phyloP scores from a whole-genome alignment of 495 filamentous ascomycete genomes.

The Hypoxylon fragiforme region DNA sequence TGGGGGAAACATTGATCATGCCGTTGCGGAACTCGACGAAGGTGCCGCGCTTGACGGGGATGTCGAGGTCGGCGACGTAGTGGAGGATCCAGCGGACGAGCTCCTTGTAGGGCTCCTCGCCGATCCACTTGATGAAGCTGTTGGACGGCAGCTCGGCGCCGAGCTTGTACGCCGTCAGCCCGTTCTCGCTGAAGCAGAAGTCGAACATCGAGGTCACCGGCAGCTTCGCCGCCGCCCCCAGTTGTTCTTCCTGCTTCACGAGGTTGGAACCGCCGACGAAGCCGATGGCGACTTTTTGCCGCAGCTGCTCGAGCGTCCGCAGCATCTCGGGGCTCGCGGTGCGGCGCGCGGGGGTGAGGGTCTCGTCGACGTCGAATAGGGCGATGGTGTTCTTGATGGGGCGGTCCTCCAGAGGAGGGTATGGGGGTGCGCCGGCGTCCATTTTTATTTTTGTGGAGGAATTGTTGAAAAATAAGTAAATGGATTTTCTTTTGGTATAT shows the following conservation, averaged over 20 bases:
- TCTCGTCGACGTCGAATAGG: constrained; percentile 93
- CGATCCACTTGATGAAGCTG: constrained; percentile 90
- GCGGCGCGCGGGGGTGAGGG: constrained; percentile 75
- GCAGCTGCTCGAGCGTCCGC: constrained; percentile 71
- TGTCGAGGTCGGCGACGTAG: constrained; percentile 86
- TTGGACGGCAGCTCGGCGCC: constrained; percentile 71
- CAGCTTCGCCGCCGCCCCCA: constrained; percentile 62
- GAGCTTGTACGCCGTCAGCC: constrained; percentile 84
- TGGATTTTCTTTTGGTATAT: not conserved
- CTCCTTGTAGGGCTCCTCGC: constrained; percentile 89
- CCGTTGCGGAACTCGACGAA: constrained; percentile 97
- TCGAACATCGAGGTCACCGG: constrained; percentile 84
- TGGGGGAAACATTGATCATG: constrained; percentile 93
- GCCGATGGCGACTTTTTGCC: constrained; percentile 88
- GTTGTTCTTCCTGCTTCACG: constrained; percentile 92
- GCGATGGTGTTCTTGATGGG: constrained; percentile 86
- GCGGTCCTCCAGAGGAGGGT: constrained; percentile 77
- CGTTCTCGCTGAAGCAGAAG: constrained; percentile 96
- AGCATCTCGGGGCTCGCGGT: constrained; percentile 80
- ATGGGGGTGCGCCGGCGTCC: constrained; percentile 42
- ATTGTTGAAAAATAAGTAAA: not conserved
- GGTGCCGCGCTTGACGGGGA: constrained; percentile 89
- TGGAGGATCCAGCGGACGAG: constrained; percentile 83
- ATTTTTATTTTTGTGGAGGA: constrained; percentile 11
- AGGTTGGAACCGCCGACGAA: constrained; percentile 89